Base-by-base conservation (phyloP, 345 rosid genomes). In the Syzygium jambos region DNA sequence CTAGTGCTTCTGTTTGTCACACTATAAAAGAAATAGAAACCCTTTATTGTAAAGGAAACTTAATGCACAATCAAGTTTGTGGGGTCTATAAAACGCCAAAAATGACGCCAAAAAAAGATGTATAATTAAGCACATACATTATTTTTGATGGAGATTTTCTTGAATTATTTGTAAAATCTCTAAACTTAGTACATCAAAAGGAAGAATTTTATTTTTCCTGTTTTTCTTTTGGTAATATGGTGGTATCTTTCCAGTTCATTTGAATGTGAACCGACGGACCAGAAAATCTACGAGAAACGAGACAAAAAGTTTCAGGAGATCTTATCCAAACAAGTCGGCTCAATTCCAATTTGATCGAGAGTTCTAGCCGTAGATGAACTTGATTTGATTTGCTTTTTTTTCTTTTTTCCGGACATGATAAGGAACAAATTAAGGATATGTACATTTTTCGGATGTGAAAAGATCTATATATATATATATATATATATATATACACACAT, bases 101-200 rank as follows among this genome's bases (percentile, higher is more conserved):
- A 90, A 89, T 86, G 89, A 93, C 92, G 90, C 93, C 94, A 91
- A 87, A 88, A 88, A 73, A 23, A 88, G 91, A 92, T 89, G 65
- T 84, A 89, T 90, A 65, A 27, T 85, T 34, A 27, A 30, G 46
- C 52, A 52, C 86, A 53, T 6, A 68, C 87, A 82, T 87, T 85
- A 29, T 53, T 21, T 53, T 52, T 57, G 68, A 34, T 85, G 87
- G 54, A 63, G 65, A 34, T 41, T 54, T 56, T 57, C 86, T 85
- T 23, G 52, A 51, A 85, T 27, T 38, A 27, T 51, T 85, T 51
- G 86, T 19, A 73, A 57, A 56, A 54, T 85, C 77, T 25, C 86
- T 85, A 9, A 86, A 49, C 68, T 65, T 29, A 51, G 29, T 38
- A 73, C 7, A 73, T 34, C 25, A 34, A 34, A 65, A 73, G 9